Evolutionary conservation across 78 protist genomes (phyloP), one percentile per base, ranked within the genome.

Genomic region (Polysphondylium violaceum): DNA sequence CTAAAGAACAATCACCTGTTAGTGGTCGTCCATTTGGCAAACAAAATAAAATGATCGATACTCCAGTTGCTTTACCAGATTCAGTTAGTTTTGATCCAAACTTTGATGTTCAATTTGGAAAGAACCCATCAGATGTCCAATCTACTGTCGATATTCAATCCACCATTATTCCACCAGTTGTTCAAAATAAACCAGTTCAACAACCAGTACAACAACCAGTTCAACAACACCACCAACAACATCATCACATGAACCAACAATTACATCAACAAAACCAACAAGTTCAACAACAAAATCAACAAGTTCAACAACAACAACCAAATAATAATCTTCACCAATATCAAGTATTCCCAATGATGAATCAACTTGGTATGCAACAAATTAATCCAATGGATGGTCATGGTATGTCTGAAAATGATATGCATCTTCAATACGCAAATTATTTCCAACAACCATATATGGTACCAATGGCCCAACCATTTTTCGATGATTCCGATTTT

Each of bases 11-110:
- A n/a, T 33, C 89, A 14, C 19, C 44, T 11, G 4, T 35, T 3
- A 21, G 51, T 35, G 53, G 47, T 23, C 76, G 40, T 29, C 60
- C 60, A 47, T 40, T 51, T 29, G 21, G 50, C 23, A 69, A 81
- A 67, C 43, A 31, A 11, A 50, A 31, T 23, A 79, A 78, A 65
- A 78, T 47, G 64, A 41, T 56, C 55, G 76, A 79, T 44, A 41
- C 76, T 8, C 91, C 91, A 83, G 91, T 83, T 33, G 91, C 91
- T 14, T n/a, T 83, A 35, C 91, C 91, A 55, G 91, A 83, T 31
- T 51, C 77, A n/a, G 68, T 83, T 25, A 59, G 35, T 40, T 83
- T 83, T 58, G 91, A 83, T 69, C 91, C 91, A 83, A 83, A 58
- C 91, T 83, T 47, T 59, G 81, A 83, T 33, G 91, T 69, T 33